These are phyloP conservation scores for Trichoderma sp. DNA, from an alignment of 2,329 filamentous ascomycete genomes.

Conservation along the genomic window DNA sequence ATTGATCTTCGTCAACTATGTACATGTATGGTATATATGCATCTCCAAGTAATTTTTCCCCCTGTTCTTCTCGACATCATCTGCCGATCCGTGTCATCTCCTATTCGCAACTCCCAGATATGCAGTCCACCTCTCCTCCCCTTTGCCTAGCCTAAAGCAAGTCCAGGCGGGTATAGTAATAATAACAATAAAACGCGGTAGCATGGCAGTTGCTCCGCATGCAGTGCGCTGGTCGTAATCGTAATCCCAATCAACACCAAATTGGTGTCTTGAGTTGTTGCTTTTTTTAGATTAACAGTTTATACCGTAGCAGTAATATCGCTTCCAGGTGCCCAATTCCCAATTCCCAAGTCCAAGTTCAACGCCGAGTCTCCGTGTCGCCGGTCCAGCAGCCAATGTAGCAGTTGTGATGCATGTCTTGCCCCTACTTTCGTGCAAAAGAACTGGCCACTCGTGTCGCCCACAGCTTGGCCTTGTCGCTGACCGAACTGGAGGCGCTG, in stretches of 20 bases:
- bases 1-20: neutral
- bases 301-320: neutral
- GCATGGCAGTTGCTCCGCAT: neutral
- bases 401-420: neutral
- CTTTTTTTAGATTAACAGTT: neutral
- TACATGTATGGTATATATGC: neutral
- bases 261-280: neutral
- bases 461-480: constrained; percentile 40
- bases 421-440: constrained; percentile 35
- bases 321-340: neutral
- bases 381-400: neutral
- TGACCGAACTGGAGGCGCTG: constrained; percentile 44
- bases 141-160: neutral
- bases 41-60: neutral
- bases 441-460: constrained; percentile 38
- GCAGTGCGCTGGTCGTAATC: neutral
- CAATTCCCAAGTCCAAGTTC: neutral
- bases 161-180: neutral
- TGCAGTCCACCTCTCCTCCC: too few relatives aligned
- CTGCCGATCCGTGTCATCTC: neutral
- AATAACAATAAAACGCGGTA: neutral
- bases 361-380: neutral
- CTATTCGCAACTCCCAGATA: neutral
- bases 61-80: neutral
- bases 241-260: neutral